A percentile compares a stretch with the other conserved stretches of the same genome.
Conservation (phyloP, 192 early-diverging fungal species). For the Funneliformis mosseae region DNA sequence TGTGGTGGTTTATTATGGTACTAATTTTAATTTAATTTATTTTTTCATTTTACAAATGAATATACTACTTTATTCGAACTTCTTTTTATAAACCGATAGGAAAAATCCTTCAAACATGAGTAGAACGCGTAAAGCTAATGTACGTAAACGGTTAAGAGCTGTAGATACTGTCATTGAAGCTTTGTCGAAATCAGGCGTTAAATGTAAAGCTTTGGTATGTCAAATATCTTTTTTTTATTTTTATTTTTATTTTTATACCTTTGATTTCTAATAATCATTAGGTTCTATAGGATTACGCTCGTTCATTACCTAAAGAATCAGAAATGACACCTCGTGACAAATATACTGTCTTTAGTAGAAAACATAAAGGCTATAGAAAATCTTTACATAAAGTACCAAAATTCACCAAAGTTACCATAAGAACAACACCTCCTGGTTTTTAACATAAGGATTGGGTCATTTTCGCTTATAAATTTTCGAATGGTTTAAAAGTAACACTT, state of each 20-base stretch:
- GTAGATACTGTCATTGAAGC: conserved; percentile 77
- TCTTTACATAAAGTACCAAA: conserved; percentile 84
- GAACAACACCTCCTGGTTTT: conserved; percentile 73
- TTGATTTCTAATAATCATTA: neutral
- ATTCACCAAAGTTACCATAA: conserved; percentile 78
- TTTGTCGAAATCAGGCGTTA: conserved; percentile 68
- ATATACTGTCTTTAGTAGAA: conserved; percentile 81
- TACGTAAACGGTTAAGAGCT: conserved; percentile 80
- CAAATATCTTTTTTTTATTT: neutral
- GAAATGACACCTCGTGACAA: conserved; percentile 81
- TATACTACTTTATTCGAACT: neutral
- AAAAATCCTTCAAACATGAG: conserved; percentile 47
- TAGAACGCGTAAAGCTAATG: conserved; percentile 82
- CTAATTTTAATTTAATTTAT: neutral
- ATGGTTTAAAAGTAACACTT: too few relatives aligned
- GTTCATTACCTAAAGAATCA: conserved; percentile 61
- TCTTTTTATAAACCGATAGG: neutral
- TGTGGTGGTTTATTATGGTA: conserved; percentile 36
- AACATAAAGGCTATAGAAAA: conserved; percentile 70
- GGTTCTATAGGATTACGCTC: conserved; percentile 50
- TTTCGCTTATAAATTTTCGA: too few relatives aligned
- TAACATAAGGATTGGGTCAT: neutral
- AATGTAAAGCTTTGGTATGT: conserved; percentile 70
- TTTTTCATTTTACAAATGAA: neutral
- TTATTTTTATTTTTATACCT: neutral